phyloP scores from a whole-genome alignment of 1,139 yeast species.

The Yamadazyma friedrichii region DNA sequence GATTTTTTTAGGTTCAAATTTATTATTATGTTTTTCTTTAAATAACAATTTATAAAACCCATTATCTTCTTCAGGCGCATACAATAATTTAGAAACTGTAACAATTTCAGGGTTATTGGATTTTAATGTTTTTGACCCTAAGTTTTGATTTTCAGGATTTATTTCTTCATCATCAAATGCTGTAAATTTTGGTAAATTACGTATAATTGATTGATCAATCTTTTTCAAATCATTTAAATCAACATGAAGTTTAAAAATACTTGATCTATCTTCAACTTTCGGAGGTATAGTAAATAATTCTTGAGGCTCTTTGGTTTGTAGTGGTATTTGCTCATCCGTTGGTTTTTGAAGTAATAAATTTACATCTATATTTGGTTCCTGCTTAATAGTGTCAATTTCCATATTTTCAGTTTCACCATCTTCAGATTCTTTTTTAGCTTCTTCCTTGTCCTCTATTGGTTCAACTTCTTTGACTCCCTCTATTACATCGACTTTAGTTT shows the following conservation, averaged over 20 bases:
- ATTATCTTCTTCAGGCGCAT: conserved; percentile 62
- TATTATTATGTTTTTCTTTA: conserved; percentile 37
- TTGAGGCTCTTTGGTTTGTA: conserved; percentile 1
- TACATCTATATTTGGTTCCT: conserved; percentile 14
- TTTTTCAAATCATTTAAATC: conserved; percentile 52
- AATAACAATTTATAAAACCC: conserved; percentile 62
- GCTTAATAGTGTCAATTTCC: not conserved
- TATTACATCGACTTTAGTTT: conserved; percentile 2
- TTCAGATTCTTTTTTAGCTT: conserved; percentile 3
- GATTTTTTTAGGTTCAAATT: conserved; percentile 15
- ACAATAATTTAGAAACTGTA: conserved; percentile 57
- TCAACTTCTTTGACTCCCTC: conserved; percentile 10
- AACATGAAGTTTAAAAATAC: conserved; percentile 61
- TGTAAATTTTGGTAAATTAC: conserved; percentile 52
- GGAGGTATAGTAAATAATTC: conserved; percentile 9
- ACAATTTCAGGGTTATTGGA: conserved; percentile 23
- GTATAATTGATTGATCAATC: conserved; percentile 53
- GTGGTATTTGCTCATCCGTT: not conserved
- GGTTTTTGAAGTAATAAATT: conserved; percentile 11
- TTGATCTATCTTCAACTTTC: conserved; percentile 14
- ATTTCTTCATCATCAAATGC: conserved; percentile 39
- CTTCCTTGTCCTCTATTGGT: conserved; percentile 7
- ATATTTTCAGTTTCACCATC: not conserved
- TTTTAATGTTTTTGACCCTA: conserved; percentile 21
- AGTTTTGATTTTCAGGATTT: conserved; percentile 22